Evolutionary conservation across 202 grass and related monocot species (phyloP).

Genomic region (Zizania palustris): DNA sequence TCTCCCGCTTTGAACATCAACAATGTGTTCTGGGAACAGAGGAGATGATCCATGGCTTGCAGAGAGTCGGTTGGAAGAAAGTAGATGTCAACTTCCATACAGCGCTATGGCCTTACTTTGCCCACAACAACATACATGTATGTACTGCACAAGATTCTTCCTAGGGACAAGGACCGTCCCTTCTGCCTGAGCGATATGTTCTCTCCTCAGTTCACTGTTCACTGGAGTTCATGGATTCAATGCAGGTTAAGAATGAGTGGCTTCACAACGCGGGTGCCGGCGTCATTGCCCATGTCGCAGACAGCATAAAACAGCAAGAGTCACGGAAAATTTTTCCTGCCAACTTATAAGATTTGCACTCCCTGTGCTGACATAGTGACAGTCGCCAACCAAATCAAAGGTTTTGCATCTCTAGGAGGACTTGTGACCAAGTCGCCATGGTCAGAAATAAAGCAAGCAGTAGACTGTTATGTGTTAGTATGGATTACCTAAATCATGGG

Average conservation of each 20-base stretch:
- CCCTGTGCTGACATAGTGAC: background rate
- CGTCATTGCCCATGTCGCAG: slow-evolving; percentile 66
- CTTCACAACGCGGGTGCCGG: slow-evolving; percentile 75
- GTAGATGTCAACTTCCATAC: slow-evolving; percentile 86
- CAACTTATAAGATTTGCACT: slow-evolving; percentile 42
- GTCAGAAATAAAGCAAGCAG: background rate
- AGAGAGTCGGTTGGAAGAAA: slow-evolving; percentile 92
- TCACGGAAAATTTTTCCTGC: slow-evolving; percentile 48
- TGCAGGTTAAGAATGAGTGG: slow-evolving; percentile 89
- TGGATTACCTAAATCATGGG: too few relatives aligned
- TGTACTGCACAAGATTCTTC: background rate
- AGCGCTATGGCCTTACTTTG: slow-evolving; percentile 74
- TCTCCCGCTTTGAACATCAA: background rate
- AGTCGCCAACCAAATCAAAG: background rate
- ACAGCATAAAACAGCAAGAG: slow-evolving; percentile 70
- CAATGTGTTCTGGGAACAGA: slow-evolving; percentile 55
- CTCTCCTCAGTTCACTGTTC: background rate
- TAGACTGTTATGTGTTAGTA: background rate
- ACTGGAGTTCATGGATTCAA: background rate
- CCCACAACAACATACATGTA: slow-evolving; percentile 93
- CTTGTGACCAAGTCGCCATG: background rate
- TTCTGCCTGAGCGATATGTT: background rate
- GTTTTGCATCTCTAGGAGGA: background rate
- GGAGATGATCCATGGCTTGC: slow-evolving; percentile 82
- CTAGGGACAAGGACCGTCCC: too few relatives aligned